Percentiles rank a stretch among this genome's conserved stretches.
Evolutionary conservation across 1,284 basidiomycete genomes (phyloP).

Genomic region (Cerioporus squamosus): DNA sequence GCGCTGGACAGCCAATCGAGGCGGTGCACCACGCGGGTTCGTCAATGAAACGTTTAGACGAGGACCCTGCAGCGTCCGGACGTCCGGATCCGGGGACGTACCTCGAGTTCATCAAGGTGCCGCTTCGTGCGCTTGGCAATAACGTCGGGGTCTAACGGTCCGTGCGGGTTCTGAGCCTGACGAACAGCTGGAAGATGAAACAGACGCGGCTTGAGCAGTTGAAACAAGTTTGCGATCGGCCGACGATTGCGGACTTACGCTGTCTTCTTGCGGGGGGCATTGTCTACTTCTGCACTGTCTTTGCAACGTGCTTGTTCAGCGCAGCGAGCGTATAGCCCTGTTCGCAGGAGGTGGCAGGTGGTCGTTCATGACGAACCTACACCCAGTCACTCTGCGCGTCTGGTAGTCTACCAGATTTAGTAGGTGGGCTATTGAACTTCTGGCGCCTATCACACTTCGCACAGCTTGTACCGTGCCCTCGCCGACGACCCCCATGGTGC

Average conservation of each 20-base stretch:
- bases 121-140: conserved; percentile 75
- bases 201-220: conserved; percentile 1
- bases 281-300: background rate
- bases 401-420: background rate
- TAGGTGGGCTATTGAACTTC: conserved; percentile 14
- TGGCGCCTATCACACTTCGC: background rate
- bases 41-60: background rate
- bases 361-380: too few species aligned
- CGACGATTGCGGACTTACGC: conserved; percentile 9
- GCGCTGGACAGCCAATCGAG: conserved; percentile 45
- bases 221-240: background rate
- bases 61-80: conserved; percentile 2
- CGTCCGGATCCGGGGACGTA: conserved; percentile 30
- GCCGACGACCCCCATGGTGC: too few species aligned
- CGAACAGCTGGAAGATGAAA: conserved; percentile 37
- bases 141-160: conserved; percentile 57
- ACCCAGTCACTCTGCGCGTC: background rate
- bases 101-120: conserved; percentile 84
- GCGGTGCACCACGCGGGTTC: background rate
- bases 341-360: too few species aligned
- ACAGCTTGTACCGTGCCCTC: too few species aligned
- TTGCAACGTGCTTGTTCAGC: too few species aligned
- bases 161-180: conserved; percentile 41
- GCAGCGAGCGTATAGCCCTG: too few species aligned
- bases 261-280: conserved; percentile 21